Percentiles rank a stretch among this genome's conserved stretches.
phyloP scores from a whole-genome alignment of 805 yeast species.

The Clavispora phyllophila region DNA sequence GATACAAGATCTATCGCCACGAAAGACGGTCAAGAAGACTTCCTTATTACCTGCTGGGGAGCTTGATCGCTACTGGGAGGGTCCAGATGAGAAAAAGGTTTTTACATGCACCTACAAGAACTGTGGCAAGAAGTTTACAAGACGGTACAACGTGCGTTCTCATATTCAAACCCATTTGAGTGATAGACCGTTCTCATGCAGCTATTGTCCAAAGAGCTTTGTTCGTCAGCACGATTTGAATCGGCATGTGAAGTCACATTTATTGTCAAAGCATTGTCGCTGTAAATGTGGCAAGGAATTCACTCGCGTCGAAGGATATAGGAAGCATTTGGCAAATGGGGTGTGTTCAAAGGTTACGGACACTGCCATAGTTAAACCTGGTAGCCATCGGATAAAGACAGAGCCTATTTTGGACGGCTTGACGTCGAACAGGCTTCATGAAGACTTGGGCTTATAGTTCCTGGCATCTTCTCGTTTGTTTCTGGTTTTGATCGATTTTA shows the following conservation, averaged over 20 bases:
- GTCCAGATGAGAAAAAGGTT: constrained; percentile 67
- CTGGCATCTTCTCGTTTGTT: neutral
- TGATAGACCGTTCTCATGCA: constrained; percentile 88
- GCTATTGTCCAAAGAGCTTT: constrained; percentile 73
- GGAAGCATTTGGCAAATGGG: constrained; percentile 59
- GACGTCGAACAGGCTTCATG: constrained; percentile 14
- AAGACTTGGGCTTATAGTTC: constrained; percentile 11
- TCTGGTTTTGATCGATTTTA: too few species aligned
- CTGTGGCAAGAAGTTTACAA: constrained; percentile 79
- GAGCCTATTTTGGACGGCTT: constrained; percentile 14
- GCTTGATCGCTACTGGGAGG: constrained; percentile 75
- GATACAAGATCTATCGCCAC: constrained; percentile 43
- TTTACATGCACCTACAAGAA: constrained; percentile 70
- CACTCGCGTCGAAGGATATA: constrained; percentile 83
- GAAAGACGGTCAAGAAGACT: constrained; percentile 46
- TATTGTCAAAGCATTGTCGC: constrained; percentile 55
- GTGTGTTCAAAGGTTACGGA: constrained; percentile 8
- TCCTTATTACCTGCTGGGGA: constrained; percentile 86
- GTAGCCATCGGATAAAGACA: constrained; percentile 6
- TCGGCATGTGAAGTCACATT: constrained; percentile 85
- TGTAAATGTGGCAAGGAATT: constrained; percentile 96
- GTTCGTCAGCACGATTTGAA: constrained; percentile 94
- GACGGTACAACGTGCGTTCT: constrained; percentile 88
- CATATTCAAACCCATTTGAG: constrained; percentile 95
- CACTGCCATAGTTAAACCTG: constrained; percentile 9